These are phyloP conservation scores for Herpetospermum pedunculosum DNA, from an alignment of 306 rosid species.

Conservation along the genomic window DNA sequence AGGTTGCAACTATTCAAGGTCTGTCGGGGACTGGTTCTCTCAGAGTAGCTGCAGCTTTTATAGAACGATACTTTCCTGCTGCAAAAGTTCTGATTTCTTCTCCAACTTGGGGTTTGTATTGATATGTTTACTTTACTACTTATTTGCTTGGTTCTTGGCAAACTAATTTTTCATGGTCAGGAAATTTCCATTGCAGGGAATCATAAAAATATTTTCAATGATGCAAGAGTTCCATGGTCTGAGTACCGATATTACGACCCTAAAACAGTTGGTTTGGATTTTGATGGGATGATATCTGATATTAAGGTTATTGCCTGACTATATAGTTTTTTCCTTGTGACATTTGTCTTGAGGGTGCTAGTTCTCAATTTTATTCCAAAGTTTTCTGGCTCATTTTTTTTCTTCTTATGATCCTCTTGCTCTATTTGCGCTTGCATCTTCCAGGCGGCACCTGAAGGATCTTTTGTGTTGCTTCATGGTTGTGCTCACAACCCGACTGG, in stretches of 20 bases:
- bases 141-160: conserved; percentile 12
- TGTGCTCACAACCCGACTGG: conserved; percentile 99
- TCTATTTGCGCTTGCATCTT: neutral
- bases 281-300: conserved; percentile 89
- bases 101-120: conserved; percentile 86
- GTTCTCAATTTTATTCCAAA: neutral
- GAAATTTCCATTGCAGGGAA: conserved; percentile 45
- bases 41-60: conserved; percentile 77
- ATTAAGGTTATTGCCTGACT: conserved; percentile 43
- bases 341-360: neutral
- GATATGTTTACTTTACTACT: conserved; percentile 10
- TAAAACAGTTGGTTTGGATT: conserved; percentile 97
- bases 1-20: conserved; percentile 98
- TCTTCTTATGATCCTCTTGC: neutral
- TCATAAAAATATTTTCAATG: conserved; percentile 94
- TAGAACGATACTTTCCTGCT: conserved; percentile 81
- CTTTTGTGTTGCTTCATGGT: conserved; percentile 92
- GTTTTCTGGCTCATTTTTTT: neutral
- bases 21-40: conserved; percentile 98
- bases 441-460: conserved; percentile 90
- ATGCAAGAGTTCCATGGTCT: conserved; percentile 86
- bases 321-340: neutral
- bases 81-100: conserved; percentile 82
- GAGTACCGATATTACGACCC: conserved; percentile 91
- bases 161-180: conserved; percentile 2